phyloP scores from a whole-genome alignment of 164 flowering plant species.

The Dillenia suffruticosa region DNA sequence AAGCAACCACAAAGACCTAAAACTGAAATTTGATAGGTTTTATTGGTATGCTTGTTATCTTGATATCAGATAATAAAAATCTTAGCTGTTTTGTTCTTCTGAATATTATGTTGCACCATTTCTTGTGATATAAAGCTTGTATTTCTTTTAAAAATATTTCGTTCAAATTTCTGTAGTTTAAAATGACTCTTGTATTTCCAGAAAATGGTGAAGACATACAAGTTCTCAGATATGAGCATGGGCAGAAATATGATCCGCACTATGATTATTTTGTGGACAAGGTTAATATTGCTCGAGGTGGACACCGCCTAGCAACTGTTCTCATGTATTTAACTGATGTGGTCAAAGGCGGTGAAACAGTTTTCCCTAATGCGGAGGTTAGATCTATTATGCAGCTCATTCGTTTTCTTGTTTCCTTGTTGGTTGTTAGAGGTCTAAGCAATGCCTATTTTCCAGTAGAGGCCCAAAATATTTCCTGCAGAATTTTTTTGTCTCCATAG shows the following conservation, averaged over 20 bases:
- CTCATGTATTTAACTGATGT: constrained; percentile 95
- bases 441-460: neutral
- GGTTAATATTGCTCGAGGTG: constrained; percentile 91
- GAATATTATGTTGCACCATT: too few species aligned
- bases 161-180: too few species aligned
- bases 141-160: too few species aligned
- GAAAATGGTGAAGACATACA: constrained; percentile 98
- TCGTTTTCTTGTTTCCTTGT: neutral
- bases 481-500: too few species aligned
- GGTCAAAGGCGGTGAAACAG: constrained; percentile 92
- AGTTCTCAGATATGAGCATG: constrained; percentile 83
- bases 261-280: constrained; percentile 82
- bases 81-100: too few species aligned
- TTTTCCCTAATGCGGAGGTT: constrained; percentile 92
- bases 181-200: constrained; percentile 23
- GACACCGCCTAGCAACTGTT: constrained; percentile 87
- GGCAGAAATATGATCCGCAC: constrained; percentile 92
- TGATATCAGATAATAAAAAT: too few species aligned
- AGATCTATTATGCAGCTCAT: constrained; percentile 21
- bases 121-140: too few species aligned
- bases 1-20: too few species aligned
- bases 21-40: too few species aligned
- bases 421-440: neutral
- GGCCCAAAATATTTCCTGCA: neutral
- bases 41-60: too few species aligned